Percentiles rank a stretch among this genome's conserved stretches.
These are phyloP conservation scores for Arabidopsis lyrata DNA, from an alignment of 441 rosid genomes.

Conservation along the genomic window DNA sequence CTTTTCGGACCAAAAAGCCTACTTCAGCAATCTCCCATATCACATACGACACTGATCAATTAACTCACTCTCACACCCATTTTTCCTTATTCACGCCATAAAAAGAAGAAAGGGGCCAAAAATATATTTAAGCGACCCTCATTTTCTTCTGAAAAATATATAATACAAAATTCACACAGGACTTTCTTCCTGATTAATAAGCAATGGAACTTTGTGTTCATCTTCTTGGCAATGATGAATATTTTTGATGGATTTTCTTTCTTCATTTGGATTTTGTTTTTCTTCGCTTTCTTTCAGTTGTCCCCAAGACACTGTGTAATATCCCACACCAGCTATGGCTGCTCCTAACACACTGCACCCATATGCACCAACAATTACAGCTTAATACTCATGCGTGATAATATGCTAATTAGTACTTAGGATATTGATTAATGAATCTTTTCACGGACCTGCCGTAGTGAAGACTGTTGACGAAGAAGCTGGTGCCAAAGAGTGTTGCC, in stretches of 20 bases:
- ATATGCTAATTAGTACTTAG: conserved; percentile 3
- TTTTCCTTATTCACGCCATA: conserved; percentile 32
- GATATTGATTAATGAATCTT: background rate
- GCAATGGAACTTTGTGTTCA: conserved; percentile 57
- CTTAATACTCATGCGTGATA: background rate
- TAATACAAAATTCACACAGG: conserved; percentile 39
- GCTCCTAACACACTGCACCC: conserved; percentile 72
- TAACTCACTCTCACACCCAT: conserved; percentile 28
- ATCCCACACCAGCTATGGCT: conserved; percentile 65
- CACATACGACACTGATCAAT: conserved; percentile 31
- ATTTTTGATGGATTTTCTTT: conserved; percentile 36
- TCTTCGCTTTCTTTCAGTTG: conserved; percentile 59
- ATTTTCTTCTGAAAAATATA: conserved; percentile 10
- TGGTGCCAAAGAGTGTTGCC: conserved; percentile 67
- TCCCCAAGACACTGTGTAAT: conserved; percentile 68
- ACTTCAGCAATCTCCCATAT: conserved; percentile 41
- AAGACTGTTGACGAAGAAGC: conserved; percentile 77
- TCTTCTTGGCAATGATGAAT: conserved; percentile 35
- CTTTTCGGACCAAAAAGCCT: conserved; percentile 49
- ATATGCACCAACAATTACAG: conserved; percentile 44
- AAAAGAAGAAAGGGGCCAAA: conserved; percentile 25
- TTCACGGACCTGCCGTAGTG: conserved; percentile 70
- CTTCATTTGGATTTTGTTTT: conserved; percentile 29
- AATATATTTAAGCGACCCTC: conserved; percentile 31
- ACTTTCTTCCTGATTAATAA: conserved; percentile 57